Evolutionary conservation across 1,139 yeast species (phyloP).

Genomic region (Geotrichum restrictum): DNA sequence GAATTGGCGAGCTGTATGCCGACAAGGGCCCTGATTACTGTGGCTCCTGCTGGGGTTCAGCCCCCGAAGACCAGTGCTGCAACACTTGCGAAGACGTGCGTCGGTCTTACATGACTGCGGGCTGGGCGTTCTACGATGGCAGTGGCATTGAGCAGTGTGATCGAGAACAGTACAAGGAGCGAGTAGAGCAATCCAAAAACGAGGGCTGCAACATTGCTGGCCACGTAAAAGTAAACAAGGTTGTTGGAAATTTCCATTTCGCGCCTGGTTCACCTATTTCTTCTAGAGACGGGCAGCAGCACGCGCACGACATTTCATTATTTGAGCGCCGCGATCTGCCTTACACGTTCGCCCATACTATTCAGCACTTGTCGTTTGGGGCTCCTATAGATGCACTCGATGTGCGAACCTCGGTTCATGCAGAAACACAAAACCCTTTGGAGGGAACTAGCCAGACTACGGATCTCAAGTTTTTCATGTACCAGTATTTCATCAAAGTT

Average conservation of each 20-base stretch:
- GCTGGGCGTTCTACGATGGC: conserved; percentile 93
- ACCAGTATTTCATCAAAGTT: conserved; percentile 77
- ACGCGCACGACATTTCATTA: conserved; percentile 79
- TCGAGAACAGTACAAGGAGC: conserved; percentile 71
- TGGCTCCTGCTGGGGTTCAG: conserved; percentile 89
- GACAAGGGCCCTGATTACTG: conserved; percentile 52
- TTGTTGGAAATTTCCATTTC: conserved; percentile 87
- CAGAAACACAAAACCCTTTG: conserved; percentile 60
- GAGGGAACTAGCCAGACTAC: conserved; percentile 50
- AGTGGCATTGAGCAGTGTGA: conserved; percentile 84
- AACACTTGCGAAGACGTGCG: conserved; percentile 80
- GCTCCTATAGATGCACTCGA: conserved; percentile 5
- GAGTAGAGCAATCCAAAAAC: conserved; percentile 52
- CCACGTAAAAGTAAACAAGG: conserved; percentile 71
- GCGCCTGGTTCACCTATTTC: conserved; percentile 83
- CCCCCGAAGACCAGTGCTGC: conserved; percentile 67
- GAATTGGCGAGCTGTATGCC: conserved; percentile 26
- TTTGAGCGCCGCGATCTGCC: conserved; percentile 53
- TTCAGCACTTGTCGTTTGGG: conserved; percentile 84
- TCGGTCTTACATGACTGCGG: conserved; percentile 66
- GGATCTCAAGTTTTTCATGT: conserved; percentile 58
- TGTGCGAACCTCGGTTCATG: conserved; percentile 18
- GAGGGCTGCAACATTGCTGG: conserved; percentile 92
- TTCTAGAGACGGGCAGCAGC: conserved; percentile 45
- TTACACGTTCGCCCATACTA: conserved; percentile 61